Base-by-base conservation (phyloP, 2,329 filamentous ascomycete genomes). In the Microcyclosporella mali region DNA sequence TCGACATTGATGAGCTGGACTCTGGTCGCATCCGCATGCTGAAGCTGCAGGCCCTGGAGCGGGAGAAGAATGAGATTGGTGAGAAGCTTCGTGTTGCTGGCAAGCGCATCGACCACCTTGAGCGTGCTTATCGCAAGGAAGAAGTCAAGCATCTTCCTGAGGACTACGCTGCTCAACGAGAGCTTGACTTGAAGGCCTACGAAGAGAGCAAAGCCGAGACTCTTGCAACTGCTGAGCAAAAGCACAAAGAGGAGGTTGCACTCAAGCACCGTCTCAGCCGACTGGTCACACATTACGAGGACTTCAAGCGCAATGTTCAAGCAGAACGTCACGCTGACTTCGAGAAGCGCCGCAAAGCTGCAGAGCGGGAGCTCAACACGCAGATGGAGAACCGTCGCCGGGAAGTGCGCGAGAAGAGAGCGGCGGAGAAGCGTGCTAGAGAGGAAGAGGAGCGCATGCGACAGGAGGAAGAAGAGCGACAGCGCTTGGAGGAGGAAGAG, bases 41-140 rank as follows among this genome's bases (percentile, higher is more conserved):
- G 71, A 97, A 97, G 75, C 79, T 98, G 45, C 85, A 87, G 48
- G 90, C 95, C 68, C 79, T 98, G 9, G 92, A 97, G 71, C 89
- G 90, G 58, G 92, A 97, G 75, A 98, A 97, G 83, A 94, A 90
- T 61, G 88, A 92, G 62, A 82, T 95, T 55, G 87, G 85, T 52
- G 88, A 95, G 70, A 88, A 85, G 64, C 79, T 97, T 40, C 84
- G 88, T 58, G 81, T 94, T 58, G 94, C 89, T 47, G 88, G 85
- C 66, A 97, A 95, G 79, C 85, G 92, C 52, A 86, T 95, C 59
- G 92, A 98, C 63, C 90, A 98, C 70, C 73, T 98, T 57, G 92
- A 98, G 74, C 86, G 92, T 72, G 92, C 92, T 29, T 94, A 94
- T 78, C 84, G 92, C 60, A 87, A 90, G 66, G 92, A 97, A 70